Base-by-base conservation (phyloP, 2,329 filamentous ascomycete species). In the Calonectria ilicicola region DNA sequence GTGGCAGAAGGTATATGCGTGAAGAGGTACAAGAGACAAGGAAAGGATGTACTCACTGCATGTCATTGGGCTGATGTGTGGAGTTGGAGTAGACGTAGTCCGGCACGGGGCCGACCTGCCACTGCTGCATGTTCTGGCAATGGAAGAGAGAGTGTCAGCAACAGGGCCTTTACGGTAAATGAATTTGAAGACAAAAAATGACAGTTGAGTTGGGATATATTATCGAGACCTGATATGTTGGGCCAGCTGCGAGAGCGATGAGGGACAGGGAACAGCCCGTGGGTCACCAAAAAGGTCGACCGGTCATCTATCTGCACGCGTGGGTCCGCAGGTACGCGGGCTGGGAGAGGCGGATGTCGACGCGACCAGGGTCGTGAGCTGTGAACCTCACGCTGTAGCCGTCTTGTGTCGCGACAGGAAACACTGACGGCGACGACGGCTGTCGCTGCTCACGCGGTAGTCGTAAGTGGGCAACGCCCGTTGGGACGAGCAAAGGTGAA, bases 51-150 rank as follows among this genome's bases (percentile, higher is more conserved):
- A 90, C 89, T 90, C 86, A 91, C 89, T 90, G 88, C 83, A 90
- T 88, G 76, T 89, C 88, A 84, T 87, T 88, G 77, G 86, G 85
- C 80, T 88, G 87, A 80, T 89, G 88, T 79, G 87, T 85, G 83
- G 85, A 85, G 83, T 87, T 88, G 82, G 86, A 84, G 84, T 89
- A 90, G 79, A 90, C 86, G 85, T 90, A 89, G 83, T 90, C 88
- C 85, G 89, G 89, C 84, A 91, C 86, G 78, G 89, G 88, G 84
- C 89, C 88, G 83, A 91, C 87, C 83, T 90, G 88, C 89, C 89
- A 91, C 84, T 90, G 88, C 85, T 91, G 87, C 89, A 91, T 91
- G 84, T 84, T 88, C 88, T 90, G 80, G 72, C 74, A 74, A 73
- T 63, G 70, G 64, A 72, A 70, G 70, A 75, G 64, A 69, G 77